These are phyloP conservation scores for Herpetomonas tarakana DNA, from an alignment of 208 protist genomes.

Conservation along the genomic window DNA sequence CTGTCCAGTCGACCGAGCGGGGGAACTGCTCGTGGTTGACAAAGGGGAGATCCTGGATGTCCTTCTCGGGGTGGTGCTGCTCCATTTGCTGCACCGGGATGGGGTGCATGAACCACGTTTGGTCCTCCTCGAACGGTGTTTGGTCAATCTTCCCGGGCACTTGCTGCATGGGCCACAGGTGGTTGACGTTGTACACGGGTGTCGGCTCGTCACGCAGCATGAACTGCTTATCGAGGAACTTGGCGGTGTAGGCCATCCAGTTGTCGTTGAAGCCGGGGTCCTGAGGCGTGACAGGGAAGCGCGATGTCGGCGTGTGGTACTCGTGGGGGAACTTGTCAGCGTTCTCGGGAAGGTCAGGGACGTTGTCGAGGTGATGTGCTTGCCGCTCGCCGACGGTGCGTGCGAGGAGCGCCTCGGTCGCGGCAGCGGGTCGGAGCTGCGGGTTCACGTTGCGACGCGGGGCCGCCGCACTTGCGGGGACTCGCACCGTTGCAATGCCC, in stretches of 20 bases:
- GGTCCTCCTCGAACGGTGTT: conserved; percentile 89
- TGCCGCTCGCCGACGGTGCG: conserved; percentile 59
- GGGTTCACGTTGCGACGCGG: conserved; percentile 64
- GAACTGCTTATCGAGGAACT: conserved; percentile 82
- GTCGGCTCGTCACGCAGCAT: conserved; percentile 44
- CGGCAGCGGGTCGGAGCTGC: conserved; percentile 62
- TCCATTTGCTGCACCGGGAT: conserved; percentile 86
- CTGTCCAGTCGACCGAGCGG: conserved; percentile 80
- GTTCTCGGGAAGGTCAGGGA: conserved; percentile 64
- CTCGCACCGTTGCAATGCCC: conserved; percentile 20
- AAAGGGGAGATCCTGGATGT: conserved; percentile 83
- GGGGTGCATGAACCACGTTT: conserved; percentile 84
- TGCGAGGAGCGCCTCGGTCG: conserved; percentile 58
- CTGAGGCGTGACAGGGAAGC: conserved; percentile 68
- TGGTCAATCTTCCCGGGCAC: conserved; percentile 83
- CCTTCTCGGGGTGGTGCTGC: conserved; percentile 82
- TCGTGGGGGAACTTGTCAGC: conserved; percentile 79
- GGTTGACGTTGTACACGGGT: conserved; percentile 81
- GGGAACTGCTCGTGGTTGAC: conserved; percentile 90
- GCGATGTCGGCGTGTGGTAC: conserved; percentile 76
- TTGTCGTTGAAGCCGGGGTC: conserved; percentile 34
- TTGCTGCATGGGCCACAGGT: conserved; percentile 86
- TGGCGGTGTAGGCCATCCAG: conserved; percentile 85
- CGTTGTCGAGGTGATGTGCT: conserved; percentile 18
- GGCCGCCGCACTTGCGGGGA: conserved; percentile 37